Percentiles rank a stretch among this genome's conserved stretches.
Evolutionary conservation across 257 asterid species (phyloP).

Genomic region (Forsythia suspensa): DNA sequence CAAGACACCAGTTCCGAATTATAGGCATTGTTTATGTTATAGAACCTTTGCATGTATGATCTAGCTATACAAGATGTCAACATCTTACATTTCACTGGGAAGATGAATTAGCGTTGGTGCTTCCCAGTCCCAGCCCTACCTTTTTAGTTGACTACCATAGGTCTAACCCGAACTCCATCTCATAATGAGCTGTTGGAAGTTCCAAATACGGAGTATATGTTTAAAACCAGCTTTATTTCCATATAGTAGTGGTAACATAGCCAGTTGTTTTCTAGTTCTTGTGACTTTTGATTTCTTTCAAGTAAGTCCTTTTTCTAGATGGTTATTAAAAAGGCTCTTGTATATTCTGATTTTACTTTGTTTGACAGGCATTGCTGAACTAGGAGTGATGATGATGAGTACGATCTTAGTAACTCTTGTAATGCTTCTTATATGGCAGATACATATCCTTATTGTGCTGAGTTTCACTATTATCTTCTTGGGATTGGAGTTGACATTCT

Average conservation of each 20-base stretch:
- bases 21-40: background rate
- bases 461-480: slow-evolving; percentile 62
- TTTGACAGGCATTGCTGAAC: slow-evolving; percentile 87
- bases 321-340: background rate
- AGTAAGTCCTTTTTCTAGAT: background rate
- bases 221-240: background rate
- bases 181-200: slow-evolving; percentile 15
- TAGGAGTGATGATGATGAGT: slow-evolving; percentile 97
- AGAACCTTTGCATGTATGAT: background rate
- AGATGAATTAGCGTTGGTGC: background rate
- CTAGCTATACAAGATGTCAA: no score
- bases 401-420: slow-evolving; percentile 82
- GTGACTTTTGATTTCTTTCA: background rate
- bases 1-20: background rate
- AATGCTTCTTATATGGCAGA: slow-evolving; percentile 99
- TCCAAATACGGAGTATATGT: slow-evolving; percentile 11
- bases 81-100: background rate
- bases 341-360: slow-evolving; percentile 33
- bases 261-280: background rate
- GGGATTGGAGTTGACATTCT: slow-evolving; percentile 83
- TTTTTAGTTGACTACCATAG: background rate
- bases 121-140: background rate
- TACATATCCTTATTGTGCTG: slow-evolving; percentile 67
- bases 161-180: slow-evolving; percentile 5
- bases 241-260: background rate